Conservation (phyloP, 306 rosid genomes). For the Fragaria iinumae region DNA sequence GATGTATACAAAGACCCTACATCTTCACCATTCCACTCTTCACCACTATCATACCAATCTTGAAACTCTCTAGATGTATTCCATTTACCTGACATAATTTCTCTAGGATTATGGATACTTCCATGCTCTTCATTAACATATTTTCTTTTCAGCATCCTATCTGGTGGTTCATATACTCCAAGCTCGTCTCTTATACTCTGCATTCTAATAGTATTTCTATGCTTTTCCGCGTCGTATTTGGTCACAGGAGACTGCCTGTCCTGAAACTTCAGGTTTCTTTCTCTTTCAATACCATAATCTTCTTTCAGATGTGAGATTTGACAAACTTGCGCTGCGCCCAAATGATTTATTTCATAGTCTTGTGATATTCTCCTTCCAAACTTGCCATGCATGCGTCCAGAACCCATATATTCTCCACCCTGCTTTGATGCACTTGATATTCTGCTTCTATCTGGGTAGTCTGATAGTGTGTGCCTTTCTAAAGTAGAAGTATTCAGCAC, state of each 20-base stretch:
- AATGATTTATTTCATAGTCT: constrained; percentile 46
- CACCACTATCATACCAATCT: constrained; percentile 49
- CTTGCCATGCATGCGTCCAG: constrained; percentile 43
- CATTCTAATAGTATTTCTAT: constrained; percentile 42
- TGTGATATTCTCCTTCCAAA: constrained; percentile 48
- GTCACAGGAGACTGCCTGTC: constrained; percentile 55
- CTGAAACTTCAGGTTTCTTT: constrained; percentile 45
- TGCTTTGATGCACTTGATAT: constrained; percentile 45
- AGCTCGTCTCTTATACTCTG: constrained; percentile 42
- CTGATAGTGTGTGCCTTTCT: constrained; percentile 39
- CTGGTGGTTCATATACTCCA: constrained; percentile 47
- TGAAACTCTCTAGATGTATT: constrained; percentile 41
- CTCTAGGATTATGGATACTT: constrained; percentile 41
- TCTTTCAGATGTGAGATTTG: constrained; percentile 42
- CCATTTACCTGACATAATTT: constrained; percentile 47
- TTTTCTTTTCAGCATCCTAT: constrained; percentile 56
- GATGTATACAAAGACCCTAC: constrained; percentile 39
- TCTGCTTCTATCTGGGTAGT: constrained; percentile 51
- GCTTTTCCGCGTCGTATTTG: constrained; percentile 44
- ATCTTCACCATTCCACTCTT: constrained; percentile 64
- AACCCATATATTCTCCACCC: constrained; percentile 43
- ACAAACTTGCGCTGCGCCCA: constrained; percentile 39
- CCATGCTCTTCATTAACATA: constrained; percentile 43
- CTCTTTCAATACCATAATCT: constrained; percentile 59
- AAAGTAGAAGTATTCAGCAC: constrained; percentile 38